phyloP scores from a whole-genome alignment of 116 monocot genomes.

The Dioscorea cayenensis region DNA sequence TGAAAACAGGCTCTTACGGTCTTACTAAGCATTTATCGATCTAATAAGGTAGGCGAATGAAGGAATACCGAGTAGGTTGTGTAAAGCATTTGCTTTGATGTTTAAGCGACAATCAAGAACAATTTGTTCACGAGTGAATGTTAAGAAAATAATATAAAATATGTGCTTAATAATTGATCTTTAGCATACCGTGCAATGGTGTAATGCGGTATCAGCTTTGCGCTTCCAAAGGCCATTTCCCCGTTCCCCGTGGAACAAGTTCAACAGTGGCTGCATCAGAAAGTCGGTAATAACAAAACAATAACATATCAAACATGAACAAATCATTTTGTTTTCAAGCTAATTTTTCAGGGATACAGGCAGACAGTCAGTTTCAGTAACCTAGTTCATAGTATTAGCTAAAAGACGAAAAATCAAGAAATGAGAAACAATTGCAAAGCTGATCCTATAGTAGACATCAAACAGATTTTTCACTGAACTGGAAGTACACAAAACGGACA shows the following conservation, averaged over 20 bases:
- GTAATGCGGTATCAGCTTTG: conserved; percentile 73
- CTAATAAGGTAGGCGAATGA: background rate
- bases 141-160: background rate
- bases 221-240: conserved; percentile 96
- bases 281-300: background rate
- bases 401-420: background rate
- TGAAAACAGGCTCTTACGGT: too few species aligned
- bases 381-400: too few species aligned
- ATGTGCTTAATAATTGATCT: background rate
- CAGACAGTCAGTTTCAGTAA: background rate
- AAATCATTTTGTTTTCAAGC: too few species aligned
- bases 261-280: conserved; percentile 71
- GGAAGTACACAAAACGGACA: background rate
- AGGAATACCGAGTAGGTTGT: background rate
- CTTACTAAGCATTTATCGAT: too few species aligned
- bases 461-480: too few species aligned
- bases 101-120: background rate
- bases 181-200: conserved; percentile 65
- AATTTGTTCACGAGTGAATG: background rate
- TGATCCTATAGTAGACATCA: background rate
- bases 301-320: too few species aligned
- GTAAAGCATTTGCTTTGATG: background rate
- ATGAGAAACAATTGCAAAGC: background rate
- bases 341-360: too few species aligned
- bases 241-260: conserved; percentile 94